phyloP scores from a whole-genome alignment of 2,329 filamentous ascomycete genomes.

The Pseudocercospora macadamiae region DNA sequence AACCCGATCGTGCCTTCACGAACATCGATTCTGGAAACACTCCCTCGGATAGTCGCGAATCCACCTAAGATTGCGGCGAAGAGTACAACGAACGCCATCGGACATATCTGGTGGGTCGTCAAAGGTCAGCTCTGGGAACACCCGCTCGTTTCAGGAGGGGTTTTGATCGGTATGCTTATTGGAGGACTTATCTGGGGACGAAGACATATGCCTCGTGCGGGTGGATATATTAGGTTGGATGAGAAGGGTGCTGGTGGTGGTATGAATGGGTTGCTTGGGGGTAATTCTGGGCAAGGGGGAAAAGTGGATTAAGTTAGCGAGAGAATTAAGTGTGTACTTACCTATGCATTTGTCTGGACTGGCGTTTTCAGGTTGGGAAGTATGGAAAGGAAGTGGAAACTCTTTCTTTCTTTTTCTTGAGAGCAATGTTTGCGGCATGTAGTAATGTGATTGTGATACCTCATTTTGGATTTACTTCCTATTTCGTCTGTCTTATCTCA shows the following conservation, averaged over 20 bases:
- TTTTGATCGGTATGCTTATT: conserved; percentile 57
- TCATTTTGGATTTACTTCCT: too few relatives aligned
- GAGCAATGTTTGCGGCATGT: neutral
- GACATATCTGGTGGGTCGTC: conserved; percentile 65
- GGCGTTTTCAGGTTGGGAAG: too few relatives aligned
- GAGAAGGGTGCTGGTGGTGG: conserved; percentile 62
- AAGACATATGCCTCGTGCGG: conserved; percentile 35
- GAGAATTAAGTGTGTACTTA: neutral
- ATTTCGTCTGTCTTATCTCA: too few relatives aligned
- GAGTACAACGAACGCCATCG: conserved; percentile 72
- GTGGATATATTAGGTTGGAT: conserved; percentile 47
- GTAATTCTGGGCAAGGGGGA: conserved; percentile 45
- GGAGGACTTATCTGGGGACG: conserved; percentile 32
- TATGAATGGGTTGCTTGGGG: conserved; percentile 68
- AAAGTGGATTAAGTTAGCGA: conserved; percentile 16
- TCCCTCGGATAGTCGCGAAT: conserved; percentile 69
- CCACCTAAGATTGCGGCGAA: conserved; percentile 75
- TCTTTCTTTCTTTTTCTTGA: neutral
- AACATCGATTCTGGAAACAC: conserved; percentile 86
- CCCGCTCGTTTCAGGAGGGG: conserved; percentile 53
- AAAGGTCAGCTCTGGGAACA: conserved; percentile 48
- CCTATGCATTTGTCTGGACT: neutral
- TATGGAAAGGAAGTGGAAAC: neutral
- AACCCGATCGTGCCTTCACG: conserved; percentile 88
- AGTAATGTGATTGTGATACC: neutral